Percentiles rank a stretch among this genome's conserved stretches.
These are phyloP conservation scores for Mycena epipterygia DNA, from an alignment of 768 basidiomycete species.

Conservation along the genomic window DNA sequence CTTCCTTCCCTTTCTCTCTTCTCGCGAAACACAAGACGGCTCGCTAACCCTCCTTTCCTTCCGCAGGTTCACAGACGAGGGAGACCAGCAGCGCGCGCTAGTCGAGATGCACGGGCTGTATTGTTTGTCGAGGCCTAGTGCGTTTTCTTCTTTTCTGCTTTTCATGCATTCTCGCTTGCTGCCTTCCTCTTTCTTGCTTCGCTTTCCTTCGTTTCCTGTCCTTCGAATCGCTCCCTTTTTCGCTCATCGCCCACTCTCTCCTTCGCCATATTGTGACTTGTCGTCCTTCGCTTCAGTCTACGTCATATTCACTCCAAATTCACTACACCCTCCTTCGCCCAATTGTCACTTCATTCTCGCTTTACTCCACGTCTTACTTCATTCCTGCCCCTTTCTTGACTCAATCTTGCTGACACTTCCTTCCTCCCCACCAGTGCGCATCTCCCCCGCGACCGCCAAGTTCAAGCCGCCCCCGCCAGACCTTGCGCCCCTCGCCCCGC, in stretches of 20 bases:
- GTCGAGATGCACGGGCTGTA: slow-evolving; percentile 94
- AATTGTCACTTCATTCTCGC: no score
- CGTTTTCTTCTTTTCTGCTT: slow-evolving; percentile 45
- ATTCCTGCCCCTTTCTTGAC: neutral
- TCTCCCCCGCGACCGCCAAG: slow-evolving; percentile 91
- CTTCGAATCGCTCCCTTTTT: no score
- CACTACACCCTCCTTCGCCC: no score
- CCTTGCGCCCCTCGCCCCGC: slow-evolving; percentile 38
- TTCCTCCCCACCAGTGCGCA: slow-evolving; percentile 73
- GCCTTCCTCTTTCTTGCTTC: no score
- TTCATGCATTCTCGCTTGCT: slow-evolving; percentile 13
- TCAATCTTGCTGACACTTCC: slow-evolving; percentile 43
- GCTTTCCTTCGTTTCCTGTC: no score
- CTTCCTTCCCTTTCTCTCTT: slow-evolving; percentile 30
- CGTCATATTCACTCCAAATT: no score
- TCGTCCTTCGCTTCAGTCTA: no score
- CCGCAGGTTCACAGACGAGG: slow-evolving; percentile 87
- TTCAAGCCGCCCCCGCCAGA: slow-evolving; percentile 71
- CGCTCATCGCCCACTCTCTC: no score
- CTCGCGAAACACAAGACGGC: neutral
- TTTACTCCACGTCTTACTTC: no score
- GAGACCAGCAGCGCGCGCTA: slow-evolving; percentile 90
- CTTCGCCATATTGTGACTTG: no score
- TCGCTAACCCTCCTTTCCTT: neutral
- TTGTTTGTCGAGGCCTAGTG: slow-evolving; percentile 90